Evolutionary conservation across 225 moss, liverwort and hornwort genomes (phyloP), one percentile per base, ranked within the genome.

Genomic region (Thuidium tamariscinum): DNA sequence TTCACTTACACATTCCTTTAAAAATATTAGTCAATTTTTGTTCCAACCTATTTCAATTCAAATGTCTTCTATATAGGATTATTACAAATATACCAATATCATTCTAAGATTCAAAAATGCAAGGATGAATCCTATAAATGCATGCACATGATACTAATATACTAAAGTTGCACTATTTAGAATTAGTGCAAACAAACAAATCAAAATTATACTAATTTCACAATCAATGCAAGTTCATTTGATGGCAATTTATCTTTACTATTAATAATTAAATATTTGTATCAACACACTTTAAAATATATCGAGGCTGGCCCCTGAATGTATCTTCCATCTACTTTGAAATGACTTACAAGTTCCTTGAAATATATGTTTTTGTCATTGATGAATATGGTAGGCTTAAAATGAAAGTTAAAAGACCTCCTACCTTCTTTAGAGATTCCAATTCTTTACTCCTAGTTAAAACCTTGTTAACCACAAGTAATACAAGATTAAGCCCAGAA

Each of bases 361-460:
- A 29, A 30, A 61, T 61, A 30, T 30, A 7, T 61, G 15, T 63
- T 32, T 8, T 1, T 32, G 2, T 9, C 17, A 17, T 63, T 32
- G 34, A 63, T 34, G 4, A 63, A 4, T 32, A 32, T 0, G 2
- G 1, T 5, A 32, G 4, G 4, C 15, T 32, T 17, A 16, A 63
- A 32, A 0, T 2, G 17, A 17, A 0, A 0, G 2, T 63, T 32
- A 4, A 64, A 17, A 5, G 4, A 64, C 18, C 18, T 64, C 5
- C 34, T 34, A 9, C 64, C 5, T 34, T 34, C n/a, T n/a, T n/a
- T n/a, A n/a, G n/a, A n/a, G n/a, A 17, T 1, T 65, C 20, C 20
- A 11, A 19, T n/a, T 62, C 34, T 9, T 63, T 32, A 63, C 5
- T 36, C n/a, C n/a, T 6, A 66, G 3, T 36, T 36, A 11, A 6